phyloP scores from a whole-genome alignment of 2,329 filamentous ascomycete species.

The Mycosphaerella sp. region DNA sequence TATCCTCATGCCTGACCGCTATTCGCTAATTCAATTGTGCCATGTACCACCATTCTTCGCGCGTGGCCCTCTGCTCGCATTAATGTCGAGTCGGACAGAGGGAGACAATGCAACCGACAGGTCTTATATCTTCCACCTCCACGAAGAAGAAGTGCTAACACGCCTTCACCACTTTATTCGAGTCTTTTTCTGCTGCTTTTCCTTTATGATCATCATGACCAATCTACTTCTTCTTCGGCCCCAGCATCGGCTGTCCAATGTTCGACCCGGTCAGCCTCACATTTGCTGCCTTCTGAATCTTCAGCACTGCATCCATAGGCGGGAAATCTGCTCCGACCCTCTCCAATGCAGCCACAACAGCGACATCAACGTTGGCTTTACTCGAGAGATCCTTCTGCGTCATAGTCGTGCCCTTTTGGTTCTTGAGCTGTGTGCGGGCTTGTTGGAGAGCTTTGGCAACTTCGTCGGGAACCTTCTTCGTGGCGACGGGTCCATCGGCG shows the following conservation, averaged over 20 bases:
- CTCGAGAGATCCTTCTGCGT: conserved; percentile 83
- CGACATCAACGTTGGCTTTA: conserved; percentile 80
- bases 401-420: conserved; percentile 66
- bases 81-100: not conserved
- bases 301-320: conserved; percentile 79
- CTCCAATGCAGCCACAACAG: conserved; percentile 79
- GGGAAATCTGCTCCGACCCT: conserved; percentile 70
- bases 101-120: not conserved
- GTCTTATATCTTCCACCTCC: not conserved
- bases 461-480: conserved; percentile 75
- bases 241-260: conserved; percentile 77
- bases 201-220: not conserved
- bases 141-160: not conserved
- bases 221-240: conserved; percentile 59
- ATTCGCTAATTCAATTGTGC: conserved; percentile 7
- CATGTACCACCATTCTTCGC: not conserved
- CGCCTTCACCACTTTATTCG: not conserved
- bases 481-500: conserved; percentile 94
- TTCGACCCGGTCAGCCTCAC: conserved; percentile 34
- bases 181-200: not conserved
- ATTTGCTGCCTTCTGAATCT: conserved; percentile 58
- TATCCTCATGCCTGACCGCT: not conserved
- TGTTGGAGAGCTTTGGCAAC: conserved; percentile 79
- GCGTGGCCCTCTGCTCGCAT: not conserved
- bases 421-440: conserved; percentile 71